Evolutionary conservation across 805 yeast species (phyloP).

Genomic region (Ogataea chonburiensis): DNA sequence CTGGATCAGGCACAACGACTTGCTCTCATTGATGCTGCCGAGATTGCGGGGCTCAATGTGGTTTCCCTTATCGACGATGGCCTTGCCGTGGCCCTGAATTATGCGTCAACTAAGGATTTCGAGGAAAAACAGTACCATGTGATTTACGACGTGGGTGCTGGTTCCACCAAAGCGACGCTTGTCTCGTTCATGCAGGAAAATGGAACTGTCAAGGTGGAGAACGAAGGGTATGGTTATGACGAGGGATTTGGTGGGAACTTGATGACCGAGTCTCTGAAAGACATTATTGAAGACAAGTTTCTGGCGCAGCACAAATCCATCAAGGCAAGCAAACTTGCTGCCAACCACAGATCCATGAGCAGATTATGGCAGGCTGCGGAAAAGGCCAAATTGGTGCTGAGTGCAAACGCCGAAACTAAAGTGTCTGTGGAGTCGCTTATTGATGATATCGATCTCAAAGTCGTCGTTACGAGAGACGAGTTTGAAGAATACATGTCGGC

Average conservation of each 20-base stretch:
- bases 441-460: constrained; percentile 71
- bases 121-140: constrained; percentile 57
- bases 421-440: constrained; percentile 73
- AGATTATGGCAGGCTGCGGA: constrained; percentile 82
- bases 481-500: constrained; percentile 61
- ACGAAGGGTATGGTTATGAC: constrained; percentile 72
- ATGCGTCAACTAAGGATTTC: constrained; percentile 55
- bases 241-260: constrained; percentile 71
- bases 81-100: constrained; percentile 84
- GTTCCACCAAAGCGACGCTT: constrained; percentile 85
- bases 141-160: constrained; percentile 91
- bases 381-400: constrained; percentile 78
- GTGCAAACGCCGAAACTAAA: constrained; percentile 83
- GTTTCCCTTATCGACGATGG: constrained; percentile 84
- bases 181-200: constrained; percentile 54
- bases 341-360: constrained; percentile 57
- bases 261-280: constrained; percentile 65
- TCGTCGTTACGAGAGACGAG: constrained; percentile 71
- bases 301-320: constrained; percentile 42
- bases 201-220: constrained; percentile 47
- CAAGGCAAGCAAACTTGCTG: constrained; percentile 38
- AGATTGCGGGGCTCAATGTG: constrained; percentile 62
- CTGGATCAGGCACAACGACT: constrained; percentile 63
- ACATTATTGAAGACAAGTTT: constrained; percentile 60
- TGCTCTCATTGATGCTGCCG: constrained; percentile 71